phyloP scores from a whole-genome alignment of 2,329 filamentous ascomycete genomes.

The Colletotrichum camelliae region DNA sequence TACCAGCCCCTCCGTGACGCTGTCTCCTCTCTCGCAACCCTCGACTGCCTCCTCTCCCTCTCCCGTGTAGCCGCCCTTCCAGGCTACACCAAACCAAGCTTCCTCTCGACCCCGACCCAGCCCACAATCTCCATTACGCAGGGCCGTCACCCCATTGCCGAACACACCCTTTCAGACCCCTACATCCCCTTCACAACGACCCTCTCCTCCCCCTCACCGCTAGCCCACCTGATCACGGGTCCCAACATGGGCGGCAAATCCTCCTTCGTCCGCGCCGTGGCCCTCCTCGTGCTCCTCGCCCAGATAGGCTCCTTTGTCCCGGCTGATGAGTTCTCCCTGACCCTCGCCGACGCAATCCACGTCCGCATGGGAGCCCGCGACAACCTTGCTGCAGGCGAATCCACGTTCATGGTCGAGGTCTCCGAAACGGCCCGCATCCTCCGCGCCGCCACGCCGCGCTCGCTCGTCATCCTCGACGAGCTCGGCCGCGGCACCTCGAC shows the following conservation, averaged over 20 bases:
- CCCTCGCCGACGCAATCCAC: conserved; percentile 88
- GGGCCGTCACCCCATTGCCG: conserved; percentile 94
- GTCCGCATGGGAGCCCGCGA: conserved; percentile 96
- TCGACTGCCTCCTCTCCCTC: conserved; percentile 90
- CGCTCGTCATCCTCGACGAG: conserved; percentile 92
- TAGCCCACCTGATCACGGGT: conserved; percentile 88
- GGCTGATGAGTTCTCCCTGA: conserved; percentile 74
- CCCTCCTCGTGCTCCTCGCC: conserved; percentile 90
- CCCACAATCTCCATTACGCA: conserved; percentile 73
- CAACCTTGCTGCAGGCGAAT: conserved; percentile 93
- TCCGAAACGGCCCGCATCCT: conserved; percentile 92
- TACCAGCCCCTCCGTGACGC: conserved; percentile 92
- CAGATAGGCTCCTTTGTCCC: conserved; percentile 96
- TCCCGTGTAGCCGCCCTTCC: conserved; percentile 84
- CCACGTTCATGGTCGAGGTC: conserved; percentile 97
- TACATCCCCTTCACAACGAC: conserved; percentile 92
- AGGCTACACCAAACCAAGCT: conserved; percentile 82
- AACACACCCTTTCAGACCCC: conserved; percentile 81
- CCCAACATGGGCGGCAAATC: conserved; percentile 99
- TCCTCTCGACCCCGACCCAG: conserved; percentile 64
- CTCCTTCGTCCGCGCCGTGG: conserved; percentile 93
- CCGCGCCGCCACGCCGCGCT: conserved; percentile 83
- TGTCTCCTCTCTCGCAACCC: conserved; percentile 81
- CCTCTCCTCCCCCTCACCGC: conserved; percentile 68
- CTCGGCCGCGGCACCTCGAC: conserved; percentile 92